phyloP scores from a whole-genome alignment of 2,329 filamentous ascomycete genomes.

The Aspergillus fructus region DNA sequence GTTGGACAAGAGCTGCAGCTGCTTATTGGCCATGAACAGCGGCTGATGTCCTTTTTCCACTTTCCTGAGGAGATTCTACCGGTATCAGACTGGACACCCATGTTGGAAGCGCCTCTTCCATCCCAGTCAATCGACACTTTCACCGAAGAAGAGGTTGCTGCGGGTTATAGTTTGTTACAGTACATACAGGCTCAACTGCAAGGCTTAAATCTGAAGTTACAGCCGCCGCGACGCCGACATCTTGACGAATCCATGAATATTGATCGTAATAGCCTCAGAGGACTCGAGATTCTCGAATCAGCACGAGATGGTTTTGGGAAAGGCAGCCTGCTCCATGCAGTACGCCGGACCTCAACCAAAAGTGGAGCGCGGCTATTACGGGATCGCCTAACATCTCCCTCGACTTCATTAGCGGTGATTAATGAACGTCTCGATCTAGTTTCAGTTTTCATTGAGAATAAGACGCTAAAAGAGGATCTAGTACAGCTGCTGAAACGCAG shows the following conservation, averaged over 20 bases:
- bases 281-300: slow-evolving; percentile 84
- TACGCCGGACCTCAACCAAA: slow-evolving; percentile 86
- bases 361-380: slow-evolving; percentile 82
- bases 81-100: slow-evolving; percentile 67
- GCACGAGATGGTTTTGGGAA: slow-evolving; percentile 74
- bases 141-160: slow-evolving; percentile 66
- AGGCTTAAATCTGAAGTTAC: slow-evolving; percentile 75
- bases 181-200: slow-evolving; percentile 80
- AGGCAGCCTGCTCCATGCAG: slow-evolving; percentile 86
- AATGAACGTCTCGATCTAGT: slow-evolving; percentile 79
- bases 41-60: slow-evolving; percentile 72
- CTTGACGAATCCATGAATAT: slow-evolving; percentile 80
- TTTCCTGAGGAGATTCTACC: slow-evolving; percentile 44
- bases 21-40: slow-evolving; percentile 71
- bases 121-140: slow-evolving; percentile 57
- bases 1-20: slow-evolving; percentile 62
- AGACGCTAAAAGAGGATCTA: slow-evolving; percentile 68
- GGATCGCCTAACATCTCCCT: slow-evolving; percentile 83
- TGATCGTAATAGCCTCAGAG: slow-evolving; percentile 86
- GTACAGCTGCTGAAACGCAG: slow-evolving; percentile 68
- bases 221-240: slow-evolving; percentile 74
- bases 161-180: slow-evolving; percentile 76
- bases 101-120: slow-evolving; percentile 73
- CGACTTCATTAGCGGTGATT: slow-evolving; percentile 79
- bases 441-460: slow-evolving; percentile 66